phyloP scores from a whole-genome alignment of 441 rosid genomes.

The Eutrema salsugineum region DNA sequence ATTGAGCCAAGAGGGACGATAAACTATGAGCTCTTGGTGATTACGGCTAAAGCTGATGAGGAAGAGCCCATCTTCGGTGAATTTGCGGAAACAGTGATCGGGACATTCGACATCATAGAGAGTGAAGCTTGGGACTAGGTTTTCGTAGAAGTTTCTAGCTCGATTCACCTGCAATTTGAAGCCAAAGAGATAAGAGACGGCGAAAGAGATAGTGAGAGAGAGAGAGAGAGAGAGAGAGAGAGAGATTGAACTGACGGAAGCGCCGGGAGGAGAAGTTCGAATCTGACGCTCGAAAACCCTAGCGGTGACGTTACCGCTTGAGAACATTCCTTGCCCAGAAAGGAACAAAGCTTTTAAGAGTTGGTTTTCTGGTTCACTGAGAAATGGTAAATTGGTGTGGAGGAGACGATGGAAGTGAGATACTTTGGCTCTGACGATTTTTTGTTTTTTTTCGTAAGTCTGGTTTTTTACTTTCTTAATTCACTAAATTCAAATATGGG shows the following conservation, averaged over 20 bases:
- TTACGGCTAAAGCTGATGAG: slow-evolving; percentile 89
- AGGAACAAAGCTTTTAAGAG: neutral
- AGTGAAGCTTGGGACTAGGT: slow-evolving; percentile 81
- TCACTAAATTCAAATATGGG: neutral
- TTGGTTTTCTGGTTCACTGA: neutral
- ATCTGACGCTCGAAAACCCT: slow-evolving; percentile 94
- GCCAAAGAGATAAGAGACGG: neutral
- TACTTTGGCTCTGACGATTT: neutral
- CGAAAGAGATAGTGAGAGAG: neutral
- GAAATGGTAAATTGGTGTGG: slow-evolving; percentile 10
- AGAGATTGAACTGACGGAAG: slow-evolving; percentile 46
- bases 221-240: neutral
- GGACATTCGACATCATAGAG: slow-evolving; percentile 87
- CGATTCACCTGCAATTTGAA: slow-evolving; percentile 61
- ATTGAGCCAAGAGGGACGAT: slow-evolving; percentile 83
- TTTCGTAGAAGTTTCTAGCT: slow-evolving; percentile 86
- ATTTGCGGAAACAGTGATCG: slow-evolving; percentile 84
- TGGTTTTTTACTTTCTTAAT: neutral
- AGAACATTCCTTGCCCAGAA: slow-evolving; percentile 42
- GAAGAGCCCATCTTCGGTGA: slow-evolving; percentile 93
- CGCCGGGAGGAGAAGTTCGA: slow-evolving; percentile 70
- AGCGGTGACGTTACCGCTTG: slow-evolving; percentile 68
- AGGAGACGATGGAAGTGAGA: neutral
- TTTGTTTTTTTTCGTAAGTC: neutral
- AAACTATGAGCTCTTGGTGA: slow-evolving; percentile 82